A percentile compares a stretch with the other conserved stretches of the same genome.
These are phyloP conservation scores for Syncephalastrum contaminatum DNA, from an alignment of 371 early-diverging fungal genomes.

Conservation along the genomic window DNA sequence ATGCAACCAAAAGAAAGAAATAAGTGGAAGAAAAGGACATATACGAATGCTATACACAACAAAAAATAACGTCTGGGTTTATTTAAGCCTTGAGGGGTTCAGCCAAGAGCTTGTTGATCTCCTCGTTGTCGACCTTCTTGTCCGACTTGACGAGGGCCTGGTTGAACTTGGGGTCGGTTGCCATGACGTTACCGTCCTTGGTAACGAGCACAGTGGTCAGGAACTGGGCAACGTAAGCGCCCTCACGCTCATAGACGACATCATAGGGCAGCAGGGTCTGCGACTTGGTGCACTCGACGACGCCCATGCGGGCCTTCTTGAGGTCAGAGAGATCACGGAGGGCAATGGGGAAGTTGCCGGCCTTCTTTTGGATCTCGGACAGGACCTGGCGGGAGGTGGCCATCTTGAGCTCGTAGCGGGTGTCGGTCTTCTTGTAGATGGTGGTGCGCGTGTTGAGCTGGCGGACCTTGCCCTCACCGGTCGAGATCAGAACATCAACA, in stretches of 20 bases:
- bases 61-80: no score
- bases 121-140: constrained; percentile 75
- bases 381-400: constrained; percentile 78
- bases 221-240: constrained; percentile 82
- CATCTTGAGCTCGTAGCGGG: constrained; percentile 88
- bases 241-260: constrained; percentile 84
- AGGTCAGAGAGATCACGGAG: constrained; percentile 81
- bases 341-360: constrained; percentile 89
- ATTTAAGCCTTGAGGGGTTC: constrained; percentile 34
- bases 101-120: constrained; percentile 64
- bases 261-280: constrained; percentile 81
- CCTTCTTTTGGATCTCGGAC: constrained; percentile 75
- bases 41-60: no score
- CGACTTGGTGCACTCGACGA: constrained; percentile 86
- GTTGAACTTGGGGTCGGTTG: constrained; percentile 72
- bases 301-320: constrained; percentile 89
- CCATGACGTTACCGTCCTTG: constrained; percentile 78
- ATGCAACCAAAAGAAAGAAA: no score
- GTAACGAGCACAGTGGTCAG: constrained; percentile 88
- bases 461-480: constrained; percentile 87
- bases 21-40: neutral
- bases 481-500: constrained; percentile 83
- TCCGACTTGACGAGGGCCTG: constrained; percentile 68
- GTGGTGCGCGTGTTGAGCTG: constrained; percentile 79
- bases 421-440: constrained; percentile 88